Evolutionary conservation across 208 protist species (phyloP).

Genomic region (Crithidia bombi): DNA sequence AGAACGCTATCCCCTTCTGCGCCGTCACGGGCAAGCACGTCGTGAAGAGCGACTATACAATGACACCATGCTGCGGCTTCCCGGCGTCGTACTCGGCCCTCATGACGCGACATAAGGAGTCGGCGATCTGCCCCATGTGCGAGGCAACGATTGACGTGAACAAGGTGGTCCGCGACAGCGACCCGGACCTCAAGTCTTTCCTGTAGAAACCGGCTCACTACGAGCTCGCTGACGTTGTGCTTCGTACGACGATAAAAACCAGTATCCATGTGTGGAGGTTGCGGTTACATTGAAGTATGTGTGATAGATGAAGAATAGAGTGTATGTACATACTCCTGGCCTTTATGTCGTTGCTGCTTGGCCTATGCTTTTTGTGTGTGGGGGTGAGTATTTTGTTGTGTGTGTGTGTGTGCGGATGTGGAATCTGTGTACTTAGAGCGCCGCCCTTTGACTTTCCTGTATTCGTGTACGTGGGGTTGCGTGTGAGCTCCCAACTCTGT

Average conservation of each 20-base stretch:
- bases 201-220: too few relatives aligned
- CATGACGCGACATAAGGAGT: conserved; percentile 67
- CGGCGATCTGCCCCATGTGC: conserved; percentile 86
- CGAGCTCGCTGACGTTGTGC: too few relatives aligned
- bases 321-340: too few relatives aligned
- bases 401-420: too few relatives aligned
- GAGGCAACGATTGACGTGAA: conserved; percentile 78
- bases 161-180: conserved; percentile 64
- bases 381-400: too few relatives aligned
- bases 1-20: conserved; percentile 96
- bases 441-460: too few relatives aligned
- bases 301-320: background rate
- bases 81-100: conserved; percentile 83
- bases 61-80: conserved; percentile 93
- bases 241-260: background rate
- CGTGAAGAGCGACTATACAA: conserved; percentile 86
- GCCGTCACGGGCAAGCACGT: conserved; percentile 94
- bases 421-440: too few relatives aligned
- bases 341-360: too few relatives aligned
- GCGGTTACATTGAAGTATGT: too few relatives aligned
- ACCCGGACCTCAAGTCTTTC: conserved; percentile 71
- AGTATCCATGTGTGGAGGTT: background rate
- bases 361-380: too few relatives aligned
- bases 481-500: too few relatives aligned
- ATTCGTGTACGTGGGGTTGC: too few relatives aligned